Conservation (phyloP, 768 basidiomycete genomes). For the Leucogyrophana mollusca region DNA sequence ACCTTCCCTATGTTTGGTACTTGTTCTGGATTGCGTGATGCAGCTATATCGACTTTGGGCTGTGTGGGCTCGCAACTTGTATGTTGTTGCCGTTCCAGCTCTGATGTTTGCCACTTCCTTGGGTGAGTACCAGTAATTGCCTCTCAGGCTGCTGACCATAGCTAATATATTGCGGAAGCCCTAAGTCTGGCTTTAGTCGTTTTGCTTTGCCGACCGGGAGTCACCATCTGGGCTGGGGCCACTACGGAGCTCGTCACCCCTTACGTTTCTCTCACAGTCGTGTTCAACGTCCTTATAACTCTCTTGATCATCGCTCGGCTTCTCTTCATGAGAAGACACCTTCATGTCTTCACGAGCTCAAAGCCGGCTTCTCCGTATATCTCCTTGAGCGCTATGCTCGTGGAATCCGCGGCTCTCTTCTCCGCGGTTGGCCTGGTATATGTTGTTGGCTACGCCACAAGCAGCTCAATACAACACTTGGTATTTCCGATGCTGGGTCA, state of each 20-base stretch:
- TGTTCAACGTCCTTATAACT: conserved; percentile 22
- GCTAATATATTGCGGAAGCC: not conserved
- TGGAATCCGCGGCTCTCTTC: conserved; percentile 28
- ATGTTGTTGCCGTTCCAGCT: conserved; percentile 16
- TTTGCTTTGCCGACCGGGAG: conserved; percentile 6
- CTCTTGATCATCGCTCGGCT: conserved; percentile 23
- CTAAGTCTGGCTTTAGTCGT: not conserved
- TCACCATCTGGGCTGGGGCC: no score
- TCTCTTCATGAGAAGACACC: conserved; percentile 20
- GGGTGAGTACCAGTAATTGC: conserved; percentile 10
- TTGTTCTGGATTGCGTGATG: not conserved
- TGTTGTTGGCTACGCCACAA: conserved; percentile 21
- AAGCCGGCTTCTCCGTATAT: conserved; percentile 21
- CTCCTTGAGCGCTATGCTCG: conserved; percentile 20
- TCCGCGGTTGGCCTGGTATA: conserved; percentile 24
- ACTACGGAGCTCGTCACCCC: conserved; percentile 16
- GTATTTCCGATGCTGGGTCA: conserved; percentile 34
- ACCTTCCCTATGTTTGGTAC: no score
- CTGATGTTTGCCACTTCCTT: conserved; percentile 24
- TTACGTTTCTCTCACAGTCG: conserved; percentile 24
- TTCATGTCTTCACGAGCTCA: conserved; percentile 14
- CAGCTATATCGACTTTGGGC: conserved; percentile 32
- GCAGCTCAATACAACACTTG: conserved; percentile 23
- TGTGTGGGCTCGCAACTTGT: conserved; percentile 12
- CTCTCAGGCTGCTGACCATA: not conserved